These are phyloP conservation scores for Rhizopogon vesiculosus DNA, from an alignment of 768 basidiomycete species.

Conservation along the genomic window DNA sequence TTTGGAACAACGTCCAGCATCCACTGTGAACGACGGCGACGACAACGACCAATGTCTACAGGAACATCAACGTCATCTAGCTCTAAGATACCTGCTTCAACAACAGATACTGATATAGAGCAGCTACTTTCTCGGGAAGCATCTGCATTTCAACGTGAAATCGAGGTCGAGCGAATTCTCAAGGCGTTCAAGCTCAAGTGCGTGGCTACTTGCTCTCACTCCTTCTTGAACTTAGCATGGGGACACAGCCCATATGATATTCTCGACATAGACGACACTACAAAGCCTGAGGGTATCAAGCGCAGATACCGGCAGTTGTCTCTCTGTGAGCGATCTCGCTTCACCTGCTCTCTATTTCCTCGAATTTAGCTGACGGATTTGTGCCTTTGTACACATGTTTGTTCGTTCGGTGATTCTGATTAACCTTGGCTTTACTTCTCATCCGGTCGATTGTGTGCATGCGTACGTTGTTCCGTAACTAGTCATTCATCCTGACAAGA, in stretches of 20 bases:
- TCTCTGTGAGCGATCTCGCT: slow-evolving; percentile 54
- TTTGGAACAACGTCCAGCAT: neutral
- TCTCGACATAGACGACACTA: slow-evolving; percentile 70
- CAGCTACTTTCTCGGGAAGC: slow-evolving; percentile 77
- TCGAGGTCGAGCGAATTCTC: slow-evolving; percentile 88
- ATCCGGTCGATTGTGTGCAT: slow-evolving; percentile 9
- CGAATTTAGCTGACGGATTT: slow-evolving; percentile 1
- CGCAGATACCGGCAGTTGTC: slow-evolving; percentile 83
- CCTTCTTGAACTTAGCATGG: neutral
- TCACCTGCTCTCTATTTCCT: neutral
- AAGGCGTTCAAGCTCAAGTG: slow-evolving; percentile 97
- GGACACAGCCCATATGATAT: slow-evolving; percentile 86
- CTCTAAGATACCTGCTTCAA: slow-evolving; percentile 9
- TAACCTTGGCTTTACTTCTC: neutral
- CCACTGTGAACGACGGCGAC: neutral
- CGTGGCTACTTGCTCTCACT: slow-evolving; percentile 18
- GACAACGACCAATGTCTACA: slow-evolving; percentile 16
- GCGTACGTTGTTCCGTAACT: slow-evolving; percentile 39
- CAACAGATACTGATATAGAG: slow-evolving; percentile 61
- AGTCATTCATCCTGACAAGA: slow-evolving; percentile 99
- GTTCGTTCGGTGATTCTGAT: neutral
- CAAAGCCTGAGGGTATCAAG: slow-evolving; percentile 81
- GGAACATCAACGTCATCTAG: slow-evolving; percentile 12
- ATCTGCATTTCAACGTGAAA: slow-evolving; percentile 79
- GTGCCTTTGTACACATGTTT: neutral